phyloP scores from a whole-genome alignment of 73 alveolate species.

The Blepharisma japonicum region DNA sequence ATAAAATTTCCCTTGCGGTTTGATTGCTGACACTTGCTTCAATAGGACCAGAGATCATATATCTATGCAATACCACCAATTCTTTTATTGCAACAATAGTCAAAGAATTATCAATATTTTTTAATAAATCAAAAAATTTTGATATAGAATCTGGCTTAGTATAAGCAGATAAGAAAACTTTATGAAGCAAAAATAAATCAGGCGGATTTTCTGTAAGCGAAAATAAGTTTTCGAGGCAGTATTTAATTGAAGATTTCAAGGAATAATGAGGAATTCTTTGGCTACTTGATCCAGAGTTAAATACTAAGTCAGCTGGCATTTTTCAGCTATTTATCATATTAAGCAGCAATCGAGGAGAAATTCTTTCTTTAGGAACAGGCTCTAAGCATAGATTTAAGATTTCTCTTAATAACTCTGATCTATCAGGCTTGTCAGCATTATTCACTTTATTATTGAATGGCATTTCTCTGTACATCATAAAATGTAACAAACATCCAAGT shows the following conservation, averaged over 20 bases:
- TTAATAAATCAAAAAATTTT: not conserved
- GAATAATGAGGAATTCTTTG: not conserved
- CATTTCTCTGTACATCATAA: no score
- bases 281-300: no score
- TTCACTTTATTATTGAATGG: no score
- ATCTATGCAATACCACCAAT: not conserved
- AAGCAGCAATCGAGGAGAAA: no score
- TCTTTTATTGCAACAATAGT: constrained; percentile 5
- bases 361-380: no score
- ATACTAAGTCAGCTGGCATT: no score
- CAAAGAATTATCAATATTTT: not conserved
- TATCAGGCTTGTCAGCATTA: no score
- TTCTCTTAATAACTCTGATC: no score
- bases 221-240: not conserved
- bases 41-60: not conserved
- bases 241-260: not conserved
- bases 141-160: not conserved
- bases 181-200: not conserved
- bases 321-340: no score
- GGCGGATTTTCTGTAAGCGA: not conserved
- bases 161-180: not conserved
- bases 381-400: no score
- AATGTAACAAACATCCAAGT: no score
- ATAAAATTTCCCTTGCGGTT: not conserved
- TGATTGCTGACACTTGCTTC: not conserved